Base-by-base conservation (phyloP, 2,329 filamentous ascomycete genomes). In the Neocatenulostroma microsporum region DNA sequence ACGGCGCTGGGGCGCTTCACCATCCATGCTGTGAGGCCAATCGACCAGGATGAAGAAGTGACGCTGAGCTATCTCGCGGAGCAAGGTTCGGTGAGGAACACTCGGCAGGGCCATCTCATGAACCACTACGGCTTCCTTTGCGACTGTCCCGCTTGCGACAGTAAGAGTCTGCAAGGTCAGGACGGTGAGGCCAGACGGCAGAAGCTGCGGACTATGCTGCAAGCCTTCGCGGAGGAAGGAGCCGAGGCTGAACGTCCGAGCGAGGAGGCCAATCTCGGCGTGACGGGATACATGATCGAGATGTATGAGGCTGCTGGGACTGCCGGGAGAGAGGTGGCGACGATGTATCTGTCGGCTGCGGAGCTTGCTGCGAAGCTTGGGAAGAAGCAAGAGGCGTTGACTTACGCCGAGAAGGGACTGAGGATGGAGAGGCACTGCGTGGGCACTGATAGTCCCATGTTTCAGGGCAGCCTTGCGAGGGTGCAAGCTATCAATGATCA, bases 41-140 rank as follows among this genome's bases (percentile, higher is more conserved):
- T 64, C 14, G 30, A 42, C 3, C 43, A 56, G 28, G 58, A 54
- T n/a, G 54, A 62, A 37, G 60, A 64, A 38, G 61, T 63, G 37
- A 62, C 56, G 9, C 55, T 64, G 43, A 49, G 38, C 31, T 64
- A 63, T 40, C 28, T 48, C 3, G 21, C 29, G 11, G 48, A 62
- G 24, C 37, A 40, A 21, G 46, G 44, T n/a, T 46, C 46, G 3
- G 28, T 44, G n/a, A 44, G 37, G 19, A 34, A 43, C 12, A 26
- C 28, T 18, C 44, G 48, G 5, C 42, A 42, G 29, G 30, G 34
- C 13, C 40, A 41, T 6, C 24, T 51, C 31, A 30, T 32, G 13
- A 21, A 39, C 17, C 29, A 38, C 26, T 63, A 64, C 38, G 45
- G 40, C 5, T 64, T 64, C 39, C 30, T 40, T 7, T 64, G 60